Conservation (phyloP, 2,329 filamentous ascomycete genomes). For the Clonostachys chloroleuca region DNA sequence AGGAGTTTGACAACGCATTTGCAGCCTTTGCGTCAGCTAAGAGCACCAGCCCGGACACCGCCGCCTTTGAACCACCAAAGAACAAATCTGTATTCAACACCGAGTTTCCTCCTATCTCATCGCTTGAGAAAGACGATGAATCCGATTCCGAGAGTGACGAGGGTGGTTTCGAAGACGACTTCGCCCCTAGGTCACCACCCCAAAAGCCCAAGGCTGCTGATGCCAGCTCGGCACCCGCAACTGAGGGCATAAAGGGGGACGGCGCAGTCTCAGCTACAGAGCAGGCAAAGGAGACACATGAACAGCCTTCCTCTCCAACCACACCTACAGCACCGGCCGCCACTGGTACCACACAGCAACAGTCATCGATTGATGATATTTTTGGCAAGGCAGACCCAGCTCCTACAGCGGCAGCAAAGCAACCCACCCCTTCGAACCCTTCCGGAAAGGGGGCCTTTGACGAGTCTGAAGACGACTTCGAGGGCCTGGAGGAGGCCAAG, state of each 20-base stretch:
- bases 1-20: conserved; percentile 84
- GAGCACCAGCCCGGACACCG: conserved; percentile 38
- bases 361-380: conserved; percentile 31
- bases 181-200: conserved; percentile 56
- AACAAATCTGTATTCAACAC: conserved; percentile 47
- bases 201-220: conserved; percentile 6
- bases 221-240: conserved; percentile 19
- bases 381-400: conserved; percentile 28
- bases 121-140: conserved; percentile 77
- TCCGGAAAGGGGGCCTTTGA: conserved; percentile 56
- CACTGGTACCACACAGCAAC: conserved; percentile 13
- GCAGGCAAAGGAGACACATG: conserved; percentile 2
- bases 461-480: conserved; percentile 76
- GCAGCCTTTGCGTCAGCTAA: conserved; percentile 62
- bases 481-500: conserved; percentile 78
- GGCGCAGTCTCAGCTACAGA: too few species aligned
- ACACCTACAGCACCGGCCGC: conserved; percentile 20
- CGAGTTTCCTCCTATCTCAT: conserved; percentile 93
- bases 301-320: conserved; percentile 14
- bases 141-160: conserved; percentile 75
- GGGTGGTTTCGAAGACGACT: conserved; percentile 91
- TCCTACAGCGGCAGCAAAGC: conserved; percentile 16
- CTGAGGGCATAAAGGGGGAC: conserved; percentile 1
- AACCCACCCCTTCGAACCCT: conserved; percentile 22
- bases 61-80: conserved; percentile 23